These are phyloP conservation scores for Candida vaughaniae DNA, from an alignment of 805 yeast species.

Conservation along the genomic window DNA sequence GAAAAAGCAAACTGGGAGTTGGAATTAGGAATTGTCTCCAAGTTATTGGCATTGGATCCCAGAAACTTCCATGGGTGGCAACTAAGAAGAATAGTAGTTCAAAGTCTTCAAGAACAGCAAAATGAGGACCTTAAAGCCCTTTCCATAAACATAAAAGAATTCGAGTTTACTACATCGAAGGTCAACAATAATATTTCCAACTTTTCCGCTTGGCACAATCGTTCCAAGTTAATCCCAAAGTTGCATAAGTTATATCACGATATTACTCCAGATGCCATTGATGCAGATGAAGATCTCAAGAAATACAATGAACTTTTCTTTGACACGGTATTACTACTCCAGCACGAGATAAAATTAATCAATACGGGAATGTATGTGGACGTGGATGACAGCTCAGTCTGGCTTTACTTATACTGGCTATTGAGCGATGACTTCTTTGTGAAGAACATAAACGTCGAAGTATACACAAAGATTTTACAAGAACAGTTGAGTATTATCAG, in stretches of 20 bases:
- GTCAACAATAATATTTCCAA: slow-evolving; percentile 85
- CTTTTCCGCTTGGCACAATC: slow-evolving; percentile 94
- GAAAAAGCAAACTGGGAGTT: slow-evolving; percentile 62
- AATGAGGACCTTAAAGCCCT: slow-evolving; percentile 13
- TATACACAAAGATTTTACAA: slow-evolving; percentile 39
- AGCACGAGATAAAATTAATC: slow-evolving; percentile 62
- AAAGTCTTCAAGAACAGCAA: slow-evolving; percentile 25
- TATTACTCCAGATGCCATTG: background rate
- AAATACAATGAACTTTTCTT: slow-evolving; percentile 22
- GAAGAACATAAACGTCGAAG: slow-evolving; percentile 20
- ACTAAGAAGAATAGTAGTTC: slow-evolving; percentile 73
- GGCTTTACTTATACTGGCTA: slow-evolving; percentile 89
- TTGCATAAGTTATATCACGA: slow-evolving; percentile 31
- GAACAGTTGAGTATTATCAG: slow-evolving; percentile 48
- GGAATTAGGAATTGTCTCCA: slow-evolving; percentile 70
- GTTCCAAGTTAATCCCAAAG: slow-evolving; percentile 65
- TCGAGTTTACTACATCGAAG: slow-evolving; percentile 72
- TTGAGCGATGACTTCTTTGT: slow-evolving; percentile 43
- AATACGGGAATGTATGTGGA: slow-evolving; percentile 89
- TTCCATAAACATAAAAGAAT: slow-evolving; percentile 50
- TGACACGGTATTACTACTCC: slow-evolving; percentile 37
- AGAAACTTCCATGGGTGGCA: slow-evolving; percentile 97
- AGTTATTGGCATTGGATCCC: slow-evolving; percentile 66
- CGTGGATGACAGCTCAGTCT: slow-evolving; percentile 89
- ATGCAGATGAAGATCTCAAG: slow-evolving; percentile 4